A percentile compares a stretch with the other conserved stretches of the same genome.
These are phyloP conservation scores for Neurospora sp. DNA, from an alignment of 2,329 filamentous ascomycete genomes.

Conservation along the genomic window DNA sequence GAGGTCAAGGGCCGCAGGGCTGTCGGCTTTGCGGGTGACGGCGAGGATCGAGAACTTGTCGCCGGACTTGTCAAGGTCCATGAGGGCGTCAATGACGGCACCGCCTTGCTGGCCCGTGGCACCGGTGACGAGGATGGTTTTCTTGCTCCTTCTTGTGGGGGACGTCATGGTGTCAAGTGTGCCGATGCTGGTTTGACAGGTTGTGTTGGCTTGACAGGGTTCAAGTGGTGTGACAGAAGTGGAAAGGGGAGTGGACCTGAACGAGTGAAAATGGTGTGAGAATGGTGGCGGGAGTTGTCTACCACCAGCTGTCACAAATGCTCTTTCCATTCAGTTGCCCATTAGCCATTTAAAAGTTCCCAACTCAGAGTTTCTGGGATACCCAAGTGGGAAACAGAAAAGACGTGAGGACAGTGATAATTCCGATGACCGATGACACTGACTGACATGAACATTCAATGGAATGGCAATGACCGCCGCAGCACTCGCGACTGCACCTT, in stretches of 20 bases:
- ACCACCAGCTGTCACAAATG: neutral
- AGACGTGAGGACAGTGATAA: neutral
- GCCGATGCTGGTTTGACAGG: neutral
- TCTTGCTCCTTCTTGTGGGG: constrained; percentile 22
- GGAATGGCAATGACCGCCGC: neutral
- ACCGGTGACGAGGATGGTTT: constrained; percentile 32
- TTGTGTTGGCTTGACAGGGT: neutral
- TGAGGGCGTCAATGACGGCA: constrained; percentile 31
- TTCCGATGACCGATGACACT: neutral
- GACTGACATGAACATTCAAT: neutral
- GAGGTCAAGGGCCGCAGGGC: constrained; percentile 37
- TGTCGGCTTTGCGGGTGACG: constrained; percentile 44
- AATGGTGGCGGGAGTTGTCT: neutral
- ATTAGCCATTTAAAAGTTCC: neutral
- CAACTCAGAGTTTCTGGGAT: neutral
- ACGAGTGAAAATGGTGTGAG: neutral
- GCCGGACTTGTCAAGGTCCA: constrained; percentile 16
- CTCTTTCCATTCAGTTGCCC: neutral
- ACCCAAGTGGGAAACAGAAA: neutral
- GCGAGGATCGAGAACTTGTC: constrained; percentile 37
- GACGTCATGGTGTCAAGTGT: neutral
- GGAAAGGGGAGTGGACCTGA: neutral
- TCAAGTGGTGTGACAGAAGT: neutral
- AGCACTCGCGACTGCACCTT: neutral
- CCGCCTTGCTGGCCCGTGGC: constrained; percentile 40